Evolutionary conservation across 2,329 filamentous ascomycete genomes (phyloP).

Genomic region (Paecilomyces variotii): DNA sequence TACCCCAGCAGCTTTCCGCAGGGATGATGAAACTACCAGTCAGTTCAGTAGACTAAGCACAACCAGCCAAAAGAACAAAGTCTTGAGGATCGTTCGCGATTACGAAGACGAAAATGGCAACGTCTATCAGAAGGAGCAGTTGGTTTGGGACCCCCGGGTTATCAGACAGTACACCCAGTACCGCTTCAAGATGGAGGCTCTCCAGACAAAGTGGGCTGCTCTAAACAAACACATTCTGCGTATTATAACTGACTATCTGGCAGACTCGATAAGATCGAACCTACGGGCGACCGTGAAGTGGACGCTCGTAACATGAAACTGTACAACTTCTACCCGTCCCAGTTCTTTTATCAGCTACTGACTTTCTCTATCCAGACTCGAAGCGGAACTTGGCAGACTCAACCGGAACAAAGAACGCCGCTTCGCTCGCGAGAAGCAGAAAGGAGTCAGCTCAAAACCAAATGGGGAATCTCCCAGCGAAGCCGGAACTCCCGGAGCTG

Average conservation of each 20-base stretch:
- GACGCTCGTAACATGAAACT: conserved; percentile 55
- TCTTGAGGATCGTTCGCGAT: conserved; percentile 66
- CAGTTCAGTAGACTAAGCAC: conserved; percentile 67
- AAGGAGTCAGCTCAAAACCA: conserved; percentile 48
- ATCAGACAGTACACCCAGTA: conserved; percentile 82
- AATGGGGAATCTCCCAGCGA: conserved; percentile 38
- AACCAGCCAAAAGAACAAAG: conserved; percentile 60
- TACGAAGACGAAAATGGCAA: conserved; percentile 58
- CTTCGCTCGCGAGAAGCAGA: conserved; percentile 83
- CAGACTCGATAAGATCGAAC: conserved; percentile 53
- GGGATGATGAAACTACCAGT: conserved; percentile 69
- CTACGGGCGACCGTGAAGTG: conserved; percentile 59
- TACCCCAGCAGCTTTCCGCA: conserved; percentile 48
- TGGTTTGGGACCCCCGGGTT: conserved; percentile 72
- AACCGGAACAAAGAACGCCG: conserved; percentile 87
- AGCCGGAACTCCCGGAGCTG: conserved; percentile 38
- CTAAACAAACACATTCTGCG: background rate
- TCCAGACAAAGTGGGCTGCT: conserved; percentile 61
- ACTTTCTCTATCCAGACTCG: conserved; percentile 43
- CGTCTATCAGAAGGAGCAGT: conserved; percentile 49
- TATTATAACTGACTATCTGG: conserved; percentile 5
- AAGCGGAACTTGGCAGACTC: conserved; percentile 71
- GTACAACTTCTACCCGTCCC: conserved; percentile 29
- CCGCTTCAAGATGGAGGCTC: conserved; percentile 61
- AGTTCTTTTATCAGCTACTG: conserved; percentile 7